These are phyloP conservation scores for Aureobasidium sp. DNA, from an alignment of 2,329 filamentous ascomycete genomes.

Conservation along the genomic window DNA sequence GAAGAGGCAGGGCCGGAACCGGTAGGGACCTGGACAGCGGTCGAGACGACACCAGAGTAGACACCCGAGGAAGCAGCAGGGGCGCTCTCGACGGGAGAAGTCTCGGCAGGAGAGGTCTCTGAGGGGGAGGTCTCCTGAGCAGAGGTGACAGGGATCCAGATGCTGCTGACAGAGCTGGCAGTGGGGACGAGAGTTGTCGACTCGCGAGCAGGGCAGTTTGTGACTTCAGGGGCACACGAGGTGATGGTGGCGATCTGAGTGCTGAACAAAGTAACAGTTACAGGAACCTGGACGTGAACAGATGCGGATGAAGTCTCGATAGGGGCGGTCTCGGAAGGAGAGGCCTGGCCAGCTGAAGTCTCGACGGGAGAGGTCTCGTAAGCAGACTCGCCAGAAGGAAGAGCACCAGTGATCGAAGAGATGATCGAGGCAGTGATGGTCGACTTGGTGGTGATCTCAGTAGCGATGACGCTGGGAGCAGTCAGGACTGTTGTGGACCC, in stretches of 20 bases:
- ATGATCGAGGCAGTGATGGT: constrained; percentile 6
- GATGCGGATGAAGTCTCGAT: neutral
- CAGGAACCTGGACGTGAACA: constrained; percentile 2
- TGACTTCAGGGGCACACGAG: constrained; percentile 11
- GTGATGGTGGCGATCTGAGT: constrained; percentile 14
- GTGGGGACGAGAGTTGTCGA: neutral
- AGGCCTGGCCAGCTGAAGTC: neutral
- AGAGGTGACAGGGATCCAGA: constrained; percentile 10
- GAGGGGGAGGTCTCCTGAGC: neutral
- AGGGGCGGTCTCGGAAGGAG: constrained; percentile 12
- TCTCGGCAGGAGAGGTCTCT: too few species aligned
- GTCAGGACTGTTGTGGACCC: constrained; percentile 4
- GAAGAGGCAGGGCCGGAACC: neutral
- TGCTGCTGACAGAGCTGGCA: neutral
- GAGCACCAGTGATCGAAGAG: constrained; percentile 4
- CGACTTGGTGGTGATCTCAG: constrained; percentile 14
- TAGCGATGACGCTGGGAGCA: neutral
- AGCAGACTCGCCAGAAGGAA: constrained; percentile 14
- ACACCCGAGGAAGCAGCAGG: neutral
- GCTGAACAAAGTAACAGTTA: constrained; percentile 14
- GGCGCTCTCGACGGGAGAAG: constrained; percentile 1
- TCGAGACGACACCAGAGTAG: neutral
- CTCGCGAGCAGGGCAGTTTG: constrained; percentile 1
- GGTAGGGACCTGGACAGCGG: neutral
- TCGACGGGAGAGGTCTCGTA: constrained; percentile 15